Evolutionary conservation across 1,284 basidiomycete species (phyloP), one percentile per base, ranked within the genome.

Genomic region (Veloporphyrellus conicus): DNA sequence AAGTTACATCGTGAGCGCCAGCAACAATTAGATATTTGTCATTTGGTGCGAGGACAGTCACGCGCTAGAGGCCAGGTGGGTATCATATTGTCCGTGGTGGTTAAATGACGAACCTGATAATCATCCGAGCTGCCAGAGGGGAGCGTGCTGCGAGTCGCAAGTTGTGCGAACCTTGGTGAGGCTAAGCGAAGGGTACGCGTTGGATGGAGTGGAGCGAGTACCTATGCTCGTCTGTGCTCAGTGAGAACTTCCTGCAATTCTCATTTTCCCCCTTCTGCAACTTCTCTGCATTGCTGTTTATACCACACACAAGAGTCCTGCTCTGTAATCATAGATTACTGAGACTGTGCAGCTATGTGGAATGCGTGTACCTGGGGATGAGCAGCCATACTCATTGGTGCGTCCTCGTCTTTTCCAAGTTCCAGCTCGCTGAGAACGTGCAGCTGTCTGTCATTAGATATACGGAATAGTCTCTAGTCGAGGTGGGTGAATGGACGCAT

Each of bases 371-470:
- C 90, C 66, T 79, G 67, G 14, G 72, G 69, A 62, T 88, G 73
- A 9, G 82, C 77, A 12, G 84, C 84, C 75, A 96, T 86, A 61
- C 92, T 94, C 90, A 93, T 96, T 11, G 93, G 93, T 8, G 87
- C 88, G 68, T 97, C 93, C 63, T 93, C 92, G 28, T 82, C 87
- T 42, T 71, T 78, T 47, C 81, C 84, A 10, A 97, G 75, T 57
- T 89, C 80, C 39, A 84, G 72, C 65, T 95, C 90, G 53, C 80
- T 68, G 11, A 84, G 59, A 2, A 83, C 71, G 37, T 80, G 71
- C 18, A 95, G 67, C 18, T 71, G 71, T 50, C 78, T 74, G 33
- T 82, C 77, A 39, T 76, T 70, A 12, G 74, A 75, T 28, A 92
- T 75, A 41, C 77, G 75, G 62, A 87, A 90, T n/a, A 93, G 66